phyloP scores from a whole-genome alignment of 352 stramenopile species.

The Globisporangium recalcitrans region DNA sequence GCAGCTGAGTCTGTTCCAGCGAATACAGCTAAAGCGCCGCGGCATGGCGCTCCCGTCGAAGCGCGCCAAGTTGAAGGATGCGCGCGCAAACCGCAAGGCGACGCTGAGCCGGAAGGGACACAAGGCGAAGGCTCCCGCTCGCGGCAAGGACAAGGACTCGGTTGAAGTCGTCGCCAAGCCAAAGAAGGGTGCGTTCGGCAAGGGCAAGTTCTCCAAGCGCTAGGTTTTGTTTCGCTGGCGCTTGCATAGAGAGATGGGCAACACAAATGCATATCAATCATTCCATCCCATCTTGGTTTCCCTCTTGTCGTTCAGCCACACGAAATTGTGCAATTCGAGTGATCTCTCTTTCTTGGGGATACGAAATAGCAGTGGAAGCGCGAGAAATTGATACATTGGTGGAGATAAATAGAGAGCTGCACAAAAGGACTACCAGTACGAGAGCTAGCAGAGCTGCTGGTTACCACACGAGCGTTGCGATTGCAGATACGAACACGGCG shows the following conservation, averaged over 20 bases:
- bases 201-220: slow-evolving; percentile 22
- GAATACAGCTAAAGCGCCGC: slow-evolving; percentile 82
- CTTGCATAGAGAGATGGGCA: not conserved
- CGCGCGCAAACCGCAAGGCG: slow-evolving; percentile 58
- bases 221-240: not conserved
- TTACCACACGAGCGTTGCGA: not conserved
- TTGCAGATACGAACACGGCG: not conserved
- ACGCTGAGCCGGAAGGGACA: slow-evolving; percentile 36
- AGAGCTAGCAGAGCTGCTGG: not conserved
- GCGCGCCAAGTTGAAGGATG: slow-evolving; percentile 79
- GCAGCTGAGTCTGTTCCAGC: slow-evolving; percentile 81
- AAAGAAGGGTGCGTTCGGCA: slow-evolving; percentile 20
- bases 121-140: slow-evolving; percentile 14
- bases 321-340: no score
- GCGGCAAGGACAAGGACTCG: slow-evolving; percentile 51
- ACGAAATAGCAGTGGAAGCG: not conserved
- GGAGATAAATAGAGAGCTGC: not conserved
- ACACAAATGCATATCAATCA: not conserved
- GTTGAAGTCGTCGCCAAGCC: slow-evolving; percentile 23
- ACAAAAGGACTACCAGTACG: not conserved
- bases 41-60: slow-evolving; percentile 79
- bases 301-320: not conserved
- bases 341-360: not conserved
- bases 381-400: not conserved
- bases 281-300: not conserved